These are phyloP conservation scores for Thalassiosira exigua DNA, from an alignment of 352 stramenopile genomes.

Conservation along the genomic window DNA sequence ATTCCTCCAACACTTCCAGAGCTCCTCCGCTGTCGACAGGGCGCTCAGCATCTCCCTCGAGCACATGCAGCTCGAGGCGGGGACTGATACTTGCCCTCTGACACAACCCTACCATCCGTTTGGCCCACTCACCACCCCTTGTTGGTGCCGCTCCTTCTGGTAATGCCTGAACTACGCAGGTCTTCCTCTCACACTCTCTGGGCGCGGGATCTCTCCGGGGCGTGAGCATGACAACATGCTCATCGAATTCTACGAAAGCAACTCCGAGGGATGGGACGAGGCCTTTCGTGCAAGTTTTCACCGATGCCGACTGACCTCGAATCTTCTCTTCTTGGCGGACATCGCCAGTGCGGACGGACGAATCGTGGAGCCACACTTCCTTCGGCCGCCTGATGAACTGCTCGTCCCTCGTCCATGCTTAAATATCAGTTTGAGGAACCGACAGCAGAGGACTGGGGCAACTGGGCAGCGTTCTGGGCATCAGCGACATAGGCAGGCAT, in stretches of 20 bases:
- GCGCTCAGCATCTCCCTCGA: not conserved
- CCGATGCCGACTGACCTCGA: not conserved
- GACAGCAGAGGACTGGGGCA: not conserved
- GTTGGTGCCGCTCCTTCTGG: not conserved
- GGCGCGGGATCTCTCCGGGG: not conserved
- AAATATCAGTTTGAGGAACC: not conserved
- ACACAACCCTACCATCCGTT: not conserved
- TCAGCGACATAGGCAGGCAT: not conserved
- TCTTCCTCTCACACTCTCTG: not conserved
- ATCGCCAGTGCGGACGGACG: not conserved
- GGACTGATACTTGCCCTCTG: not conserved
- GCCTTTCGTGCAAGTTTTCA: not conserved
- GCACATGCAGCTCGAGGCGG: constrained; percentile 9
- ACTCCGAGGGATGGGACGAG: not conserved
- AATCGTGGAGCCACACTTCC: not conserved
- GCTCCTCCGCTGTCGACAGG: not conserved
- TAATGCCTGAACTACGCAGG: not conserved
- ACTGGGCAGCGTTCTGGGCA: constrained; percentile 5
- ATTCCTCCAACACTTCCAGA: constrained; percentile 13
- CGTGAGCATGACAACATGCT: not conserved
- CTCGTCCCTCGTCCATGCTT: not conserved
- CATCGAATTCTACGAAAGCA: not conserved
- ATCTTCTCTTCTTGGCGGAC: not conserved
- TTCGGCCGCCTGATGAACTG: not conserved
- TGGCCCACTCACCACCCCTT: not conserved